Evolutionary conservation across 345 rosid genomes (phyloP).

Genomic region (Camelina hispida): DNA sequence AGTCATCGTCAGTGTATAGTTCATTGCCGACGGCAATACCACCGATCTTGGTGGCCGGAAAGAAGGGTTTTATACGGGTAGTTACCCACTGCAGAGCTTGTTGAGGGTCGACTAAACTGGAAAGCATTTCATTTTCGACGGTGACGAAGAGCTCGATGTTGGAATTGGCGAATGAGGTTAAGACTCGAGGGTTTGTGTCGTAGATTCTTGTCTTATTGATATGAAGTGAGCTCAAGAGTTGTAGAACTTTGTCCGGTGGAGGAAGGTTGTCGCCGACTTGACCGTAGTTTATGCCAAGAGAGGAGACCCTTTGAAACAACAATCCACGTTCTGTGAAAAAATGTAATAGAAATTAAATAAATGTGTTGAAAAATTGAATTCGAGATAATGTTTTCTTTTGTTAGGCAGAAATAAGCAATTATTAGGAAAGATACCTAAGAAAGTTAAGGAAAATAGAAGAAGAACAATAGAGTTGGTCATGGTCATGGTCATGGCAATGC

Average conservation of each 20-base stretch:
- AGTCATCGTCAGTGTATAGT: slow-evolving; percentile 61
- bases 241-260: slow-evolving; percentile 68
- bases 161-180: slow-evolving; percentile 78
- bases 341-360: not conserved
- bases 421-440: slow-evolving; percentile 52
- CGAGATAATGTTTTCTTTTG: not conserved
- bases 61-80: slow-evolving; percentile 69
- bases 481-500: slow-evolving; percentile 35
- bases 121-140: slow-evolving; percentile 73
- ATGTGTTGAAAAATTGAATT: not conserved
- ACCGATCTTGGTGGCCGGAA: slow-evolving; percentile 67
- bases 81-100: slow-evolving; percentile 85
- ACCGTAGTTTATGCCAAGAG: slow-evolving; percentile 90
- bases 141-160: slow-evolving; percentile 77
- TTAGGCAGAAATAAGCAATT: not conserved
- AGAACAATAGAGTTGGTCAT: slow-evolving; percentile 43
- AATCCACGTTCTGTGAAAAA: slow-evolving; percentile 51
- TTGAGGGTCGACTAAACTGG: slow-evolving; percentile 62
- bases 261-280: slow-evolving; percentile 86
- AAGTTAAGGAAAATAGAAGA: slow-evolving; percentile 48
- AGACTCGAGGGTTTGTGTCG: slow-evolving; percentile 79
- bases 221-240: slow-evolving; percentile 65
- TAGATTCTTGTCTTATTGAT: slow-evolving; percentile 78
- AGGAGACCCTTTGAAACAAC: slow-evolving; percentile 52
- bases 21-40: slow-evolving; percentile 85